Evolutionary conservation across 1,284 basidiomycete genomes (phyloP).

Genomic region (Trametes sp.): DNA sequence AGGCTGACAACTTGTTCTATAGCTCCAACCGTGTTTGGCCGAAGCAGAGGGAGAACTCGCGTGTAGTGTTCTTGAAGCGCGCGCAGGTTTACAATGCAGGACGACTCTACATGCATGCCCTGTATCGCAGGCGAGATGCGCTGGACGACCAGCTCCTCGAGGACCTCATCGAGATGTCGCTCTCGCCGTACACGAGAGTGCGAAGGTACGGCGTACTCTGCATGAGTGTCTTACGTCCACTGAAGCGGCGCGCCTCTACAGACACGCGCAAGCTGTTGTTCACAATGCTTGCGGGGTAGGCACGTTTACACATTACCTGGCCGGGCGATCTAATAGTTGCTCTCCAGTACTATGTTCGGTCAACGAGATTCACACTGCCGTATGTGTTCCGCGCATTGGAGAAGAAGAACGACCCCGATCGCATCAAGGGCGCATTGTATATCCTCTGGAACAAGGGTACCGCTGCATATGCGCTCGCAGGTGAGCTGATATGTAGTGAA

Average conservation of each 20-base stretch:
- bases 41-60: slow-evolving; percentile 78
- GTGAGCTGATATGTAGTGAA: slow-evolving; percentile 46
- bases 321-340: not conserved
- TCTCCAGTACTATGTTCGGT: slow-evolving; percentile 80
- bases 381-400: slow-evolving; percentile 75
- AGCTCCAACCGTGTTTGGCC: slow-evolving; percentile 75
- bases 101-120: slow-evolving; percentile 77
- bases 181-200: slow-evolving; percentile 86
- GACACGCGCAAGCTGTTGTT: slow-evolving; percentile 78
- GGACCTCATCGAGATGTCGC: slow-evolving; percentile 84
- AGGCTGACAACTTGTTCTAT: slow-evolving; percentile 11
- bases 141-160: slow-evolving; percentile 83
- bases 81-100: slow-evolving; percentile 81
- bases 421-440: slow-evolving; percentile 96
- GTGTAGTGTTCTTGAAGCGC: slow-evolving; percentile 81
- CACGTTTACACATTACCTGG: slow-evolving; percentile 1
- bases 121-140: slow-evolving; percentile 83
- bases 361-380: slow-evolving; percentile 78
- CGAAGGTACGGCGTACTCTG: slow-evolving; percentile 58
- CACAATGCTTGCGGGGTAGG: slow-evolving; percentile 73
- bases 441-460: slow-evolving; percentile 84
- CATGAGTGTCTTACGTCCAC: not conserved
- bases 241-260: slow-evolving; percentile 36
- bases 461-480: slow-evolving; percentile 71
- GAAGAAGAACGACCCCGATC: slow-evolving; percentile 87